Evolutionary conservation across 371 early-diverging fungal genomes (phyloP), one percentile per base, ranked within the genome.

Genomic region (Amoeboaphelidium protococcarum): DNA sequence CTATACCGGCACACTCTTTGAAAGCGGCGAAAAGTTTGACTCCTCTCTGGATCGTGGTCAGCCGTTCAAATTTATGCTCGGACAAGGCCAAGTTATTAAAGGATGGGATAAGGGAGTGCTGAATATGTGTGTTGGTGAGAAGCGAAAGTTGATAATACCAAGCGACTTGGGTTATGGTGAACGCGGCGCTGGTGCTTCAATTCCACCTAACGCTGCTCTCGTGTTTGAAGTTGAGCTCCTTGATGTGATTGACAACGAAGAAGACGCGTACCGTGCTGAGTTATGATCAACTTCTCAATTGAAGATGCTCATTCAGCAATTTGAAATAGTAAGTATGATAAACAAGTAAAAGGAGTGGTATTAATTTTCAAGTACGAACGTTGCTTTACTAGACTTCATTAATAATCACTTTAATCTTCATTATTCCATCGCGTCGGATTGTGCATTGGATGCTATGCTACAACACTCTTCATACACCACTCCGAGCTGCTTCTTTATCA

Each of bases 41-140:
- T 31, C 37, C 37, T 10, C 10, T 31, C 37, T 61, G 47, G 76
- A 76, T 52, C 69, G 87, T 46, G 58, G 64, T 44, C 58, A 67
- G 40, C 73, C 80, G 19, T 74, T 87, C 45, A 71, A 73, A 40
- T 84, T 84, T 53, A 65, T 60, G 2, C 60, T 86, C 16, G 79
- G 81, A 54, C 58, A 31, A 46, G 65, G 67, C 37, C 44, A 57
- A 47, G 55, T 57, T 20, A 59, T 58, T 24, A 40, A 58, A 25
- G 41, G 53, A 19, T 53, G 25, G 56, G 58, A 46, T 52, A 44
- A 19, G 48, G 51, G 50, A 22, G 25, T 50, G 21, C 20, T n/a
- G 3, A 24, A 25, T 19, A 49, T 49, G 49, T 19, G 26, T n/a
- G 20, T 46, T 20, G 49, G 49, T 2, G 45, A 21, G 13, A 22